Evolutionary conservation across 805 yeast genomes (phyloP).

Genomic region (Candida chauliodis): DNA sequence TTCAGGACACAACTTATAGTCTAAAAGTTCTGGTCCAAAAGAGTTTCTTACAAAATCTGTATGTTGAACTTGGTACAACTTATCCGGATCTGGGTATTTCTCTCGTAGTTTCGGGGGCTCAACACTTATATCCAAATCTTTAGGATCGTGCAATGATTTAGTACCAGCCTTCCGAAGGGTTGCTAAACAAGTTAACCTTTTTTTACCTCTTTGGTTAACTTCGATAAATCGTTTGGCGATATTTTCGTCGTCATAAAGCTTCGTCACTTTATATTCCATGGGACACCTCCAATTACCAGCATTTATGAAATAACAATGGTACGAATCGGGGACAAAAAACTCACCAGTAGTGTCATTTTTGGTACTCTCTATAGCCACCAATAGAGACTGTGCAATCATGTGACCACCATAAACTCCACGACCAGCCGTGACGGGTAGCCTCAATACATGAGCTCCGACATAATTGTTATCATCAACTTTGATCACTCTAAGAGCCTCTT

Average conservation of each 20-base stretch:
- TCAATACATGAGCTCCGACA: constrained; percentile 32
- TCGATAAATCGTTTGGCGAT: constrained; percentile 51
- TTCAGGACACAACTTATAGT: constrained; percentile 31
- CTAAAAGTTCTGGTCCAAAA: constrained; percentile 33
- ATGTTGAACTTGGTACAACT: constrained; percentile 25
- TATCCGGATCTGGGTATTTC: constrained; percentile 25
- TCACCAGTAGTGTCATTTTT: constrained; percentile 14
- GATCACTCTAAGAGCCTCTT: constrained; percentile 29
- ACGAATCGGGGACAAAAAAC: constrained; percentile 49
- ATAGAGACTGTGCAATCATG: constrained; percentile 59
- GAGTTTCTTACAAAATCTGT: constrained; percentile 38
- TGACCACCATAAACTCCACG: constrained; percentile 73
- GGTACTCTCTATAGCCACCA: constrained; percentile 54
- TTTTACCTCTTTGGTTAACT: constrained; percentile 50
- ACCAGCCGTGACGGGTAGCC: constrained; percentile 42
- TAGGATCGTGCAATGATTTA: constrained; percentile 1
- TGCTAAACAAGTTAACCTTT: constrained; percentile 51
- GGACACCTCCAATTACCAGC: constrained; percentile 48
- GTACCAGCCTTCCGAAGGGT: constrained; percentile 29
- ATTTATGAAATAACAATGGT: constrained; percentile 59
- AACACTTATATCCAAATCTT: constrained; percentile 10
- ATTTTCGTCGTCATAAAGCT: constrained; percentile 50
- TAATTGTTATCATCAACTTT: constrained; percentile 23
- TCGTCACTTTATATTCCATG: constrained; percentile 51
- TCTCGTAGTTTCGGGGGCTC: constrained; percentile 17